Conservation (phyloP, 2,329 filamentous ascomycete species). For the Fusarium oxysporum region DNA sequence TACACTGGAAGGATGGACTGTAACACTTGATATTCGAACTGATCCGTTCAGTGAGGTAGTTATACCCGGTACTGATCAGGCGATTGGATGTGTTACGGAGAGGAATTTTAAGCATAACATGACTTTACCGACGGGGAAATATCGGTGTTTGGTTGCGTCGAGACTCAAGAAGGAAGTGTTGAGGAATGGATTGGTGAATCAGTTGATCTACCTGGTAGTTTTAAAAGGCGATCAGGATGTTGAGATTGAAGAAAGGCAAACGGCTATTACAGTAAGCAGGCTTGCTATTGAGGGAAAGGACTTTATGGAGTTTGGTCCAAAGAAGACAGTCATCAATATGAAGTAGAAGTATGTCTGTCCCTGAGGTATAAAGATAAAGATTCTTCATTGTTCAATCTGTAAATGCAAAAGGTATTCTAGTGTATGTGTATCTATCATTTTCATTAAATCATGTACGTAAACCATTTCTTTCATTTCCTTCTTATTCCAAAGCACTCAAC, state of each 20-base stretch:
- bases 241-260: background rate
- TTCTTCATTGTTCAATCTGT: background rate
- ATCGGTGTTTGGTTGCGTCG: background rate
- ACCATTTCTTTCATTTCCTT: background rate
- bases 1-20: background rate
- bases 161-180: background rate
- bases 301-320: background rate
- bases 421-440: background rate
- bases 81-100: background rate
- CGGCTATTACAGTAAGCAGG: background rate
- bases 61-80: background rate
- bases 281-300: background rate
- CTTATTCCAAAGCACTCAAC: constrained; percentile 16
- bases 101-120: background rate
- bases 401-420: background rate
- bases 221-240: background rate
- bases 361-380: background rate
- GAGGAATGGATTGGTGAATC: background rate
- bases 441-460: background rate
- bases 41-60: background rate
- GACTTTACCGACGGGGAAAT: background rate
- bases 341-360: background rate
- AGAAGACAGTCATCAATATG: background rate
- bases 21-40: background rate
- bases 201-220: background rate